Conservation (phyloP, 768 basidiomycete genomes). For the Baorangia bicolor region DNA sequence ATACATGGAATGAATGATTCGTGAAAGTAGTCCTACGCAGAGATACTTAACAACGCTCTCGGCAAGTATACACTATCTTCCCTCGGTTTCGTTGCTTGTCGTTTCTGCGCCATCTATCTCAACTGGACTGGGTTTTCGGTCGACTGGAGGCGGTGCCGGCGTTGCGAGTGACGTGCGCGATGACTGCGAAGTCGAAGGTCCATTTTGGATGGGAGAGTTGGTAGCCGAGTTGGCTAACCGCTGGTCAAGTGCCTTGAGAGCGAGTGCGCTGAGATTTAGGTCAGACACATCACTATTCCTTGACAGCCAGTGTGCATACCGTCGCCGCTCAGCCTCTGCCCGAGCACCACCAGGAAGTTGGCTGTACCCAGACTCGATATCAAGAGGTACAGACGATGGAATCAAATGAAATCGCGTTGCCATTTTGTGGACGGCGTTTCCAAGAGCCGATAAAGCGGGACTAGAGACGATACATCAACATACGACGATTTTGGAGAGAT, state of each 20-base stretch:
- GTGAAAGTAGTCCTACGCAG: conserved; percentile 3
- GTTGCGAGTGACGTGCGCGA: conserved; percentile 28
- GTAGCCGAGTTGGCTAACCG: conserved; percentile 65
- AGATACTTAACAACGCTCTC: conserved; percentile 6
- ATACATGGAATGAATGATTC: background rate
- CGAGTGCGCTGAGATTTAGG: conserved; percentile 71
- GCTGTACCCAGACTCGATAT: conserved; percentile 74
- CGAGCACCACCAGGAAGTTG: conserved; percentile 85
- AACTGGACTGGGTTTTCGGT: conserved; percentile 21
- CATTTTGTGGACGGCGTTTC: conserved; percentile 64
- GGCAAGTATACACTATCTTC: conserved; percentile 19
- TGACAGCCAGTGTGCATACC: conserved; percentile 47
- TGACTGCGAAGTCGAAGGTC: conserved; percentile 28
- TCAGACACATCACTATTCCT: conserved; percentile 4
- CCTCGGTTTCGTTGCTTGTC: conserved; percentile 19
- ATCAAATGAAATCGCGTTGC: conserved; percentile 75
- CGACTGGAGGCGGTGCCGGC: conserved; percentile 35
- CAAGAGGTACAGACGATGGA: conserved; percentile 51
- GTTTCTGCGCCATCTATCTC: conserved; percentile 23
- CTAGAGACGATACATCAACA: conserved; percentile 39
- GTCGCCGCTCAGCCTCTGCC: conserved; percentile 93
- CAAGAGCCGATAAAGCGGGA: conserved; percentile 64
- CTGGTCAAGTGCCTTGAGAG: conserved; percentile 95
- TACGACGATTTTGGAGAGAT: background rate
- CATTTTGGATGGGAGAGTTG: conserved; percentile 31